phyloP scores from a whole-genome alignment of 345 rosid genomes.

The Clarkia xantiana region DNA sequence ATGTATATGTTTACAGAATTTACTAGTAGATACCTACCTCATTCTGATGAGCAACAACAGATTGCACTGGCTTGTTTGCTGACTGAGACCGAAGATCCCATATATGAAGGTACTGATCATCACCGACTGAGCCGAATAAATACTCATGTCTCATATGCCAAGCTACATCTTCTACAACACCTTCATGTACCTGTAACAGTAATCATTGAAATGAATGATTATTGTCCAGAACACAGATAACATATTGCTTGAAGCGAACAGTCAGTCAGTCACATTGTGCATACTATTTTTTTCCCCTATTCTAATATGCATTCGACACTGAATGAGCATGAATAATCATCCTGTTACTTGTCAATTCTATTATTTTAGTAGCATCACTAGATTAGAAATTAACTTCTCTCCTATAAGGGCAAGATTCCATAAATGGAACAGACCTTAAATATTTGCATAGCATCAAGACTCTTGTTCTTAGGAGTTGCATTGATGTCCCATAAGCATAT shows the following conservation, averaged over 20 bases:
- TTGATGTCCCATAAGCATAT: conserved; percentile 95
- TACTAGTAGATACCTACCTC: conserved; percentile 35
- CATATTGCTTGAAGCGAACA: too few species aligned
- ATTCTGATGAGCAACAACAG: conserved; percentile 90
- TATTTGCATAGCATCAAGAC: conserved; percentile 73
- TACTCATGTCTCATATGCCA: conserved; percentile 97
- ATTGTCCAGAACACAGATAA: too few species aligned
- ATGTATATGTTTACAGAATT: too few species aligned
- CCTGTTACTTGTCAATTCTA: too few species aligned
- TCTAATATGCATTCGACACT: too few species aligned
- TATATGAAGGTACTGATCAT: conserved; percentile 77
- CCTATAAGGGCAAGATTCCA: not conserved
- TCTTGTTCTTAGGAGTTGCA: conserved; percentile 58
- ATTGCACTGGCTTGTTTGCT: conserved; percentile 56
- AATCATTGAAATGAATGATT: not conserved
- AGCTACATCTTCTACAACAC: conserved; percentile 98
- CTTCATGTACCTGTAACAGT: conserved; percentile 68
- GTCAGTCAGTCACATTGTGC: too few species aligned
- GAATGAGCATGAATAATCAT: too few species aligned
- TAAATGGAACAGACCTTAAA: conserved; percentile 44
- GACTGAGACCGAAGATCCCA: conserved; percentile 89
- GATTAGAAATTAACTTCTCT: not conserved
- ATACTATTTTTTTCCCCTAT: too few species aligned
- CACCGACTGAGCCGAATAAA: conserved; percentile 96
- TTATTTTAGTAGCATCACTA: too few species aligned